Evolutionary conservation across 257 asterid genomes (phyloP).

Genomic region (Primulina huaijiensis): DNA sequence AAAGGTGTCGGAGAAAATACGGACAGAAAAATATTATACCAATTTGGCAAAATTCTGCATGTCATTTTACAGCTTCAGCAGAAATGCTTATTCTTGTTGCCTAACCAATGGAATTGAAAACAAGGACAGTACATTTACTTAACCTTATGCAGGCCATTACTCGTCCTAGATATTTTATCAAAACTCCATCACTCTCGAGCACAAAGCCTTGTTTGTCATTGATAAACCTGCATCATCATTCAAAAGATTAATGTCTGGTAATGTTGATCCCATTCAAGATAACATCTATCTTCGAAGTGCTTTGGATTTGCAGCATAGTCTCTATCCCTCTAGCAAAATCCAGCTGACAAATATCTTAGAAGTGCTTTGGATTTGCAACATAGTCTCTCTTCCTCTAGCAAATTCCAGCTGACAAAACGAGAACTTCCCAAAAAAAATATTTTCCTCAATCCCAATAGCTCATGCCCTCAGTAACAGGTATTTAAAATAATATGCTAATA

Average conservation of each 20-base stretch:
- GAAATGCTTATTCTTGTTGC: not conserved
- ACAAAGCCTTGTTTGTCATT: constrained; percentile 86
- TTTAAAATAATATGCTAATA: not conserved
- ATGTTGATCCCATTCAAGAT: not conserved
- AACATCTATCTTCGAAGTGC: not conserved
- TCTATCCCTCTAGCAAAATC: not conserved
- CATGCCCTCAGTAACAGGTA: not conserved
- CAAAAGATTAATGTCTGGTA: not conserved
- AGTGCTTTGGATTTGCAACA: too few species aligned
- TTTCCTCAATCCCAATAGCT: not conserved
- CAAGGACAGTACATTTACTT: not conserved
- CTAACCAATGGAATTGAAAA: not conserved
- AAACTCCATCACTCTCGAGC: constrained; percentile 89
- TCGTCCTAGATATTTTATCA: constrained; percentile 89
- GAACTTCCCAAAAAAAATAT: not conserved
- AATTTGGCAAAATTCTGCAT: not conserved
- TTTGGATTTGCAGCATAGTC: not conserved
- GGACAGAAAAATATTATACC: not conserved
- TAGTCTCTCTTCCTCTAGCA: not conserved
- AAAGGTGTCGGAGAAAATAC: not conserved
- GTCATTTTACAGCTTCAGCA: not conserved
- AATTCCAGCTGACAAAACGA: not conserved
- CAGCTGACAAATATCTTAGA: not conserved
- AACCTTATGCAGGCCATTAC: constrained; percentile 21
- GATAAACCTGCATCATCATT: constrained; percentile 61